Percentiles rank a stretch among this genome's conserved stretches.
Evolutionary conservation across 2,329 filamentous ascomycete species (phyloP).

Genomic region (Neonectria faginata): DNA sequence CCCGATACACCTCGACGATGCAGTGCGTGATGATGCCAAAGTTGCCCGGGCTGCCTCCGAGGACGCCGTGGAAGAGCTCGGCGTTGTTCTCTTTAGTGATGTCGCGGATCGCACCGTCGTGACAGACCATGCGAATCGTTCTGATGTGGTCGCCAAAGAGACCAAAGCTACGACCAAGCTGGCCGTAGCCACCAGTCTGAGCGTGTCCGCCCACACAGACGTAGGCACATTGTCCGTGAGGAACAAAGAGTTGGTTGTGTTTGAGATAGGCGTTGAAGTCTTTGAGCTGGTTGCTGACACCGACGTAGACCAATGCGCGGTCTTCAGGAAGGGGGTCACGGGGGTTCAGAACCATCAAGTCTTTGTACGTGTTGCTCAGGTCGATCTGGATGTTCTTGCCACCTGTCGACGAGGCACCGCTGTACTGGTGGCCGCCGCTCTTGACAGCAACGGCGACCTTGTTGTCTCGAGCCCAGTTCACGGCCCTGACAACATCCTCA

Average conservation of each 20-base stretch:
- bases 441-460: constrained; percentile 58
- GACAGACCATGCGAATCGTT: constrained; percentile 60
- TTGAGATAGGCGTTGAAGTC: constrained; percentile 58
- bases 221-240: constrained; percentile 59
- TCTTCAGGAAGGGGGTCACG: constrained; percentile 36
- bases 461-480: constrained; percentile 56
- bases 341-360: constrained; percentile 47
- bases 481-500: constrained; percentile 54
- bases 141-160: constrained; percentile 66
- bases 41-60: constrained; percentile 68
- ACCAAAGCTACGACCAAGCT: constrained; percentile 62
- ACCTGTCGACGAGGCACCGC: constrained; percentile 60
- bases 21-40: constrained; percentile 67
- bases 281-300: constrained; percentile 56
- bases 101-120: constrained; percentile 57
- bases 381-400: constrained; percentile 60
- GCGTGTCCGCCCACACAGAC: constrained; percentile 61
- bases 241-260: constrained; percentile 57
- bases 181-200: constrained; percentile 62
- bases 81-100: constrained; percentile 61
- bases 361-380: constrained; percentile 51
- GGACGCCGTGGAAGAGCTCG: constrained; percentile 70
- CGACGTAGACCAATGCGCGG: constrained; percentile 52
- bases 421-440: constrained; percentile 63
- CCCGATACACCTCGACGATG: constrained; percentile 58